Base-by-base conservation (phyloP, 495 filamentous ascomycete species). In the Sordaria brevicollis region DNA sequence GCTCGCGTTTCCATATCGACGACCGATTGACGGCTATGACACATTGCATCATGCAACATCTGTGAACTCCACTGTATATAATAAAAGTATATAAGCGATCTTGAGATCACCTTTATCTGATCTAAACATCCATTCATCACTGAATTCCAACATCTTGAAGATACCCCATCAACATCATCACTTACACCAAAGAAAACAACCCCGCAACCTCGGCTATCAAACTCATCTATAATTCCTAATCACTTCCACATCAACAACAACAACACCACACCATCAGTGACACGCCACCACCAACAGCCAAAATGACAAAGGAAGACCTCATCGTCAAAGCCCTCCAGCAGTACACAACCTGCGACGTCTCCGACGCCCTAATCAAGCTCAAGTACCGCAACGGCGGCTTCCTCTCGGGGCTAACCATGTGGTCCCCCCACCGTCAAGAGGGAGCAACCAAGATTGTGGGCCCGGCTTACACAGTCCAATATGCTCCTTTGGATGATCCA, bases 401-500 rank as follows among this genome's bases (percentile, higher is more conserved):
- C 70, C 80, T 89, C 1, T 83, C 84, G 4, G 83, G 85, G 21
- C 74, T 89, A 68, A 86, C 81, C 54, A 83, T 89, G 82, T 89
- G 83, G 81, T 88, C 85, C 34, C 86, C 86, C 1, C 75, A 78
- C 29, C 78, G 82, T 35, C 83, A 85, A 78, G 80, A 82, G 29
- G 83, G 84, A 7, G 71, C 73, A 3, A 83, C 84, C 65, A 87
- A 86, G 74, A 85, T 88, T 19, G 79, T 88, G 38, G 87, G 86
- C 1, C 86, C 84, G 9, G 86, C 85, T 17, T 87, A 87, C 66
- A 88, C 85, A 1, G 86, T 89, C 17, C 80, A 84, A 71, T 87
- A 86, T 65, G 84, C 83, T 9, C 81, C 78, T 0, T 77, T 82
- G 35, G 76, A 78, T 29, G 81, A 86, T 65, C 77, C 75, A n/a